Percentiles rank a stretch among this genome's conserved stretches.
Conservation (phyloP, 768 basidiomycete species). For the Leccinum variicolor region DNA sequence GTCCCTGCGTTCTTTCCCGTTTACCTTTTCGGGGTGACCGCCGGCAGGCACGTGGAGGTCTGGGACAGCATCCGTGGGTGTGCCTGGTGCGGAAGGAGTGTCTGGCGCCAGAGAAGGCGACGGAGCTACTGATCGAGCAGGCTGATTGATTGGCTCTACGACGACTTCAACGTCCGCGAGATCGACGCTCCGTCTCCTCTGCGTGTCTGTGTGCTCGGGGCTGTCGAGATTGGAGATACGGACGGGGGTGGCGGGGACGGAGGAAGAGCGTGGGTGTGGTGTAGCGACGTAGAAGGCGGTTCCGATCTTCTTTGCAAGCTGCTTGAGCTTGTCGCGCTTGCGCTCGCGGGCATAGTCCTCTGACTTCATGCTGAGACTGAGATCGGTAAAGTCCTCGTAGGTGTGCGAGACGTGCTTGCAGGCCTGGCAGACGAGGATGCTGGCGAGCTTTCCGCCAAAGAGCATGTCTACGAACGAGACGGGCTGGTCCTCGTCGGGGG, state of each 20-base stretch:
- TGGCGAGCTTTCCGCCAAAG: slow-evolving; percentile 85
- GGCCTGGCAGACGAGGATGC: slow-evolving; percentile 89
- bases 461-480: slow-evolving; percentile 83
- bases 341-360: slow-evolving; percentile 72
- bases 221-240: slow-evolving; percentile 33
- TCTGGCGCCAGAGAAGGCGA: slow-evolving; percentile 4
- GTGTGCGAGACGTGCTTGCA: slow-evolving; percentile 89
- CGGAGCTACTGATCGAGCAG: neutral
- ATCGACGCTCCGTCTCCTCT: slow-evolving; percentile 32
- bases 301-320: slow-evolving; percentile 61
- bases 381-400: slow-evolving; percentile 90
- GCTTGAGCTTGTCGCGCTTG: slow-evolving; percentile 76
- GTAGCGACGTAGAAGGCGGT: slow-evolving; percentile 22
- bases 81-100: slow-evolving; percentile 15
- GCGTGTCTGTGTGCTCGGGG: slow-evolving; percentile 19
- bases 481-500: slow-evolving; percentile 40
- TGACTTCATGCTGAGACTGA: slow-evolving; percentile 83
- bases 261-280: slow-evolving; percentile 50
- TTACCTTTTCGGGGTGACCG: slow-evolving; percentile 28
- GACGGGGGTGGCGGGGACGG: slow-evolving; percentile 48
- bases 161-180: slow-evolving; percentile 35
- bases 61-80: slow-evolving; percentile 5
- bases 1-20: slow-evolving; percentile 35
- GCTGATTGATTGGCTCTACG: slow-evolving; percentile 1
- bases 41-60: slow-evolving; percentile 5